A percentile compares a stretch with the other conserved stretches of the same genome.
Conservation (phyloP, 2,329 filamentous ascomycete species). For the Cladosporium sp. region DNA sequence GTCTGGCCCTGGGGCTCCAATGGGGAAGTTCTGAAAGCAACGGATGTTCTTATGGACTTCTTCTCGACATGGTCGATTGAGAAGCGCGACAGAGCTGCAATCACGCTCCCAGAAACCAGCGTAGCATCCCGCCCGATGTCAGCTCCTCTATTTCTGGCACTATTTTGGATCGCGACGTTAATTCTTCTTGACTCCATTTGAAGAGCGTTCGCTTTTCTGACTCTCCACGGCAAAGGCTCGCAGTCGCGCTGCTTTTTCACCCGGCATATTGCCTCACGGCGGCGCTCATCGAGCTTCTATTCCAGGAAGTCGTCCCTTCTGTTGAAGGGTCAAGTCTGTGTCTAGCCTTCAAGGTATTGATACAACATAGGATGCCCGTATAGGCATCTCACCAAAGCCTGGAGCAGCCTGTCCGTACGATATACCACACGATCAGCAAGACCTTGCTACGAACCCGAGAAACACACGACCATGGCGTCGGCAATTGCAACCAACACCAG, state of each 20-base stretch:
- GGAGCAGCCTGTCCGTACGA: no score
- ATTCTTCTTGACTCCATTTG: background rate
- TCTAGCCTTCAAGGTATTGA: no score
- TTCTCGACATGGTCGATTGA: background rate
- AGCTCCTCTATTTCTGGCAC: background rate
- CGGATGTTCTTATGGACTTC: slow-evolving; percentile 9
- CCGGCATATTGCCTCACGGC: background rate
- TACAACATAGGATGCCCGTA: no score
- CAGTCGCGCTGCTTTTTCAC: no score
- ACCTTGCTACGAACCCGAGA: no score
- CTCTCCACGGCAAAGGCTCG: background rate
- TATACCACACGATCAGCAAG: no score
- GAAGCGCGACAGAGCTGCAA: background rate
- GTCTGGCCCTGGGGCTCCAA: slow-evolving; percentile 34
- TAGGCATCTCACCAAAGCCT: no score
- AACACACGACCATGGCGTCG: no score
- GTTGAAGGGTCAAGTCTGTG: no score
- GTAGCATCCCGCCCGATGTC: background rate
- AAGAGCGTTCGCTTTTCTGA: background rate
- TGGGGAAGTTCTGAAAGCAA: background rate
- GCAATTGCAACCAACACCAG: no score
- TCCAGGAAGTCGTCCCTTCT: no score
- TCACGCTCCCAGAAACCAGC: background rate
- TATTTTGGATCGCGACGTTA: background rate
- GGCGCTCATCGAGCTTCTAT: background rate